Evolutionary conservation across 2,329 filamentous ascomycete genomes (phyloP).

Genomic region (Paecilomyces niveus): DNA sequence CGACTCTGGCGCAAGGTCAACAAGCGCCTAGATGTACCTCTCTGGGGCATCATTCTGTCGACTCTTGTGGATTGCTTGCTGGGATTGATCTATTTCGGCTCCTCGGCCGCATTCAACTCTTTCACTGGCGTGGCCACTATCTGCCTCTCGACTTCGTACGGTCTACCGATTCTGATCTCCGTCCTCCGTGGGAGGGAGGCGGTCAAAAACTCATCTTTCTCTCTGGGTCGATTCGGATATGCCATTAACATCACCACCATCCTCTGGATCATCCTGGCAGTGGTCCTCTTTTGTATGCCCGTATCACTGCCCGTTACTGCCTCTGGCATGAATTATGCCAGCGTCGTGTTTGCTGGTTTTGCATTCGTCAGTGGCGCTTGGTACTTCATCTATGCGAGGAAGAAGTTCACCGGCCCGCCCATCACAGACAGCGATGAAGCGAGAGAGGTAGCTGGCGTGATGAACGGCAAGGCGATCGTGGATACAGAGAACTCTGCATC

Average conservation of each 20-base stretch:
- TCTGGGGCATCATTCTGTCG: constrained; percentile 63
- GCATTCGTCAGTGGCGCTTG: constrained; percentile 53
- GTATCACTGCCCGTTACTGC: constrained; percentile 52
- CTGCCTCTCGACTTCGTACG: constrained; percentile 68
- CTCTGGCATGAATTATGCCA: constrained; percentile 59
- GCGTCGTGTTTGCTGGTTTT: constrained; percentile 59
- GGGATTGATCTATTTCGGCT: constrained; percentile 73
- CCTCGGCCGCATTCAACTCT: constrained; percentile 67
- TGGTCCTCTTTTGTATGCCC: constrained; percentile 72
- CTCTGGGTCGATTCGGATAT: constrained; percentile 62
- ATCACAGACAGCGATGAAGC: constrained; percentile 21
- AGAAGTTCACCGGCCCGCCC: constrained; percentile 56
- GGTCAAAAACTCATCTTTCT: constrained; percentile 60
- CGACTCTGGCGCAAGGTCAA: constrained; percentile 61
- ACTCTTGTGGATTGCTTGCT: constrained; percentile 63
- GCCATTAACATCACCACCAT: constrained; percentile 61
- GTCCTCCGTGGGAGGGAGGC: constrained; percentile 59
- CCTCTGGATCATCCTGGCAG: constrained; percentile 62
- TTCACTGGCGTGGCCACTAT: constrained; percentile 77
- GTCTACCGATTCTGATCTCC: constrained; percentile 66
- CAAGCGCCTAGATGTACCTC: constrained; percentile 58
- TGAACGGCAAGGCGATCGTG: constrained; percentile 21
- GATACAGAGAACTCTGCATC: constrained; percentile 24
- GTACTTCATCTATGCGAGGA: constrained; percentile 58
- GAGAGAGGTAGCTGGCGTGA: constrained; percentile 19